Percentiles rank a stretch among this genome's conserved stretches.
These are phyloP conservation scores for Grosmannia huntii DNA, from an alignment of 2,329 filamentous ascomycete genomes.

Conservation along the genomic window DNA sequence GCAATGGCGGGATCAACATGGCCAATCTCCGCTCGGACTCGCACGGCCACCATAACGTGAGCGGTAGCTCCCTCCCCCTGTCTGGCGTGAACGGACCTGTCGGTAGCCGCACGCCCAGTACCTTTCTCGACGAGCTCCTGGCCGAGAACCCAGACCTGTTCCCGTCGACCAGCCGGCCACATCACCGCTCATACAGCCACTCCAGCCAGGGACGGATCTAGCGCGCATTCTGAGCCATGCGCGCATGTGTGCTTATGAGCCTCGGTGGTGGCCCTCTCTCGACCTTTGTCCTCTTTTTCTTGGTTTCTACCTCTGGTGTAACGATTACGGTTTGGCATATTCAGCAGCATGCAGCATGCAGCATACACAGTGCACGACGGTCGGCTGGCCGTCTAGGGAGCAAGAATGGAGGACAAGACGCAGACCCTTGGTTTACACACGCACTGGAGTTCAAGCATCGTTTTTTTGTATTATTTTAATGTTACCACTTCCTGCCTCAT, in stretches of 20 bases:
- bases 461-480: not conserved
- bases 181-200: constrained; percentile 16
- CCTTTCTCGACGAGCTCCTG: constrained; percentile 81
- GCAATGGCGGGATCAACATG: constrained; percentile 42
- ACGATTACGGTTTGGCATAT: not conserved
- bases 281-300: not conserved
- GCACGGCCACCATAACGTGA: constrained; percentile 34
- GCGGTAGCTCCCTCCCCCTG: constrained; percentile 51
- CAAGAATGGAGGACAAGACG: too few species aligned
- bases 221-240: not conserved
- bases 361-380: not conserved
- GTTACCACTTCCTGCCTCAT: not conserved
- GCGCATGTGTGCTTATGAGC: not conserved
- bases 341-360: not conserved
- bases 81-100: constrained; percentile 44
- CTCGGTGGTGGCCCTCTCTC: not conserved
- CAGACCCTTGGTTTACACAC: too few species aligned
- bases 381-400: too few species aligned
- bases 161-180: constrained; percentile 24
- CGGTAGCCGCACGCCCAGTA: constrained; percentile 67
- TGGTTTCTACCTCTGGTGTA: not conserved
- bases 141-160: constrained; percentile 53
- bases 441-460: not conserved
- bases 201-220: constrained; percentile 8
- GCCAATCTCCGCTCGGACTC: constrained; percentile 49